Percentiles rank a stretch among this genome's conserved stretches.
Evolutionary conservation across 2,329 filamentous ascomycete genomes (phyloP).

Genomic region (Hypoxylon sp.): DNA sequence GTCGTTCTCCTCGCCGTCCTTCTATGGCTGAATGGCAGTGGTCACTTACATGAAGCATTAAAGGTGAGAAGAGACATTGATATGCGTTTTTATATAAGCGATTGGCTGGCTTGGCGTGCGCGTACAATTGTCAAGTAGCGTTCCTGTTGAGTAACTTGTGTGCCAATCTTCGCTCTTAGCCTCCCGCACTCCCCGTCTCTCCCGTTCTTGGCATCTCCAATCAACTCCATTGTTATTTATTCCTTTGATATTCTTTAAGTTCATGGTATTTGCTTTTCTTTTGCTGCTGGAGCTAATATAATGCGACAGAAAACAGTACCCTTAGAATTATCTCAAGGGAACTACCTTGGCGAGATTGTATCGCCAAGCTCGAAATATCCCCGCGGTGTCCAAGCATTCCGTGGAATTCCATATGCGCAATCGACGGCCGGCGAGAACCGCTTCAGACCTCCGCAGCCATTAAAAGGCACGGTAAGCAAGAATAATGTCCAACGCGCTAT

Average conservation of each 20-base stretch:
- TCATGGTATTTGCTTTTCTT: constrained; percentile 5
- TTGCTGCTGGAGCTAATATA: constrained; percentile 43
- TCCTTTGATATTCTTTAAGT: background rate
- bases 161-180: constrained; percentile 23
- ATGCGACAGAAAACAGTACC: constrained; percentile 49
- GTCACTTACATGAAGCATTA: constrained; percentile 32
- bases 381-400: constrained; percentile 63
- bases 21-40: constrained; percentile 31
- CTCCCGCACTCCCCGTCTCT: background rate
- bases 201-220: constrained; percentile 37
- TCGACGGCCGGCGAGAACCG: constrained; percentile 59
- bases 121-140: constrained; percentile 31
- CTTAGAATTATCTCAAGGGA: constrained; percentile 58
- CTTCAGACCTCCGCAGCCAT: constrained; percentile 60
- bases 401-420: constrained; percentile 66
- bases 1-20: constrained; percentile 35
- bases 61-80: constrained; percentile 33
- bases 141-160: constrained; percentile 23
- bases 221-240: constrained; percentile 10
- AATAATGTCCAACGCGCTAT: constrained; percentile 55
- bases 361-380: constrained; percentile 54
- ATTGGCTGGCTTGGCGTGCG: constrained; percentile 35
- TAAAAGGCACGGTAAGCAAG: constrained; percentile 47
- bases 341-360: constrained; percentile 58
- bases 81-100: constrained; percentile 22